Conservation (phyloP, 1,284 basidiomycete species). For the Cystobasidiaceae sp. region DNA sequence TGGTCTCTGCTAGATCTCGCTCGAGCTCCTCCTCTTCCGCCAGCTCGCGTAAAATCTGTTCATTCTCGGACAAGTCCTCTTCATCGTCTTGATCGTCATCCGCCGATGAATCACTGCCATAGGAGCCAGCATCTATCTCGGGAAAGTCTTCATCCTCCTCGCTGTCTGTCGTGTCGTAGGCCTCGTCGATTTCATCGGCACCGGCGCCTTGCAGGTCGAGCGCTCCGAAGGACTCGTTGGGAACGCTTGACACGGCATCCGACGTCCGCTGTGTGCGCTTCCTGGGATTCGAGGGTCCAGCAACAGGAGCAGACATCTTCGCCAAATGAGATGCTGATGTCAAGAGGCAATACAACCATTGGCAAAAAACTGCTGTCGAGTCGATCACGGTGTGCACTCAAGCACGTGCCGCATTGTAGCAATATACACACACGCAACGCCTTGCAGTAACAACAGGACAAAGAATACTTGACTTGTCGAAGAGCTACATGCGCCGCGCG, state of each 20-base stretch:
- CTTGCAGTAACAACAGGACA: too few relatives aligned
- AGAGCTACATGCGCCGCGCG: conserved; percentile 22
- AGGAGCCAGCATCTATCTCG: conserved; percentile 49
- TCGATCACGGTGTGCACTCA: too few relatives aligned
- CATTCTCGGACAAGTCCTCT: conserved; percentile 48
- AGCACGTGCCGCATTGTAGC: too few relatives aligned
- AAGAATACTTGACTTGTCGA: too few relatives aligned
- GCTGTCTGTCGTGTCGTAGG: conserved; percentile 32
- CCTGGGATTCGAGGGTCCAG: conserved; percentile 20
- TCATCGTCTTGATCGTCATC: conserved; percentile 45
- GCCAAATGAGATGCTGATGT: too few relatives aligned
- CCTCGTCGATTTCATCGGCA: conserved; percentile 39
- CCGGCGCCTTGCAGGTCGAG: conserved; percentile 36
- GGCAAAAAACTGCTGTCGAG: background rate
- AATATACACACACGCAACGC: too few relatives aligned
- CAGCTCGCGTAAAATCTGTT: conserved; percentile 46
- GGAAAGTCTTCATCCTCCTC: conserved; percentile 46
- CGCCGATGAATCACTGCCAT: conserved; percentile 53
- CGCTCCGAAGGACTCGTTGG: conserved; percentile 28
- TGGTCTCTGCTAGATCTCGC: conserved; percentile 40
- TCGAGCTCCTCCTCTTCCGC: conserved; percentile 48
- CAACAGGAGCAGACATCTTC: conserved; percentile 16
- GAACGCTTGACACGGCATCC: background rate
- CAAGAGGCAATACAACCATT: too few relatives aligned
- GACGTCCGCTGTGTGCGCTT: conserved; percentile 1